Evolutionary conservation across 192 early-diverging fungal species (phyloP).

Genomic region (Dimargaris xerosporica): DNA sequence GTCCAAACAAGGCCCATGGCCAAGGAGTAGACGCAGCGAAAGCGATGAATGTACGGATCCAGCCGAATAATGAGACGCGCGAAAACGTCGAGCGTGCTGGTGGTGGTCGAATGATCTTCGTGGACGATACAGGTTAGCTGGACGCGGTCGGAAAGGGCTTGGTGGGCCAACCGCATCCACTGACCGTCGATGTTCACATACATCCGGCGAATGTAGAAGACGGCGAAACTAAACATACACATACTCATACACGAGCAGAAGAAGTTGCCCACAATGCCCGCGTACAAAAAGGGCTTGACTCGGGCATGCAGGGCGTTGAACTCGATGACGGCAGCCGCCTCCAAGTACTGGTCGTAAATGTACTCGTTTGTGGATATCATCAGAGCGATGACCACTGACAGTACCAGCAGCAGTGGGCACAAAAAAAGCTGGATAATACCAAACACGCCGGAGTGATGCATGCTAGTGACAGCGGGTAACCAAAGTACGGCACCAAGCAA

Average conservation of each 20-base stretch:
- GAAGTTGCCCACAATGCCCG: constrained; percentile 2
- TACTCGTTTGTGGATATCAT: not conserved
- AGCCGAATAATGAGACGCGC: not conserved
- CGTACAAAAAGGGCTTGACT: constrained; percentile 1
- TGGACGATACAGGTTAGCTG: constrained; percentile 1
- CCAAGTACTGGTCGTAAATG: not conserved
- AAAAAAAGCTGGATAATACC: constrained; percentile 2
- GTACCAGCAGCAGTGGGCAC: not conserved
- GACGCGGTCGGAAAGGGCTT: not conserved
- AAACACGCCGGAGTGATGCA: constrained; percentile 5
- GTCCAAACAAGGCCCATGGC: not conserved
- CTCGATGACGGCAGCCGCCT: not conserved
- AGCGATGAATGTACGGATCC: constrained; percentile 2
- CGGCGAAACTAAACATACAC: not conserved
- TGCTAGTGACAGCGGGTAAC: not conserved
- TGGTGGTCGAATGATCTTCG: not conserved
- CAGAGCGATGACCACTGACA: not conserved
- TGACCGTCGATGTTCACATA: constrained; percentile 10
- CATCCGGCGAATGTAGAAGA: constrained; percentile 4
- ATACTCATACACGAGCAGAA: constrained; percentile 4
- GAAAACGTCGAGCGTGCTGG: not conserved
- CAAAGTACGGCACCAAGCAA: too few species aligned
- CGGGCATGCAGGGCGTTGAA: not conserved
- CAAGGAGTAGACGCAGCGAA: not conserved
- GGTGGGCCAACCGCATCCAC: constrained; percentile 3